Conservation (phyloP, 768 basidiomycete genomes). For the Mycena chlorophos region DNA sequence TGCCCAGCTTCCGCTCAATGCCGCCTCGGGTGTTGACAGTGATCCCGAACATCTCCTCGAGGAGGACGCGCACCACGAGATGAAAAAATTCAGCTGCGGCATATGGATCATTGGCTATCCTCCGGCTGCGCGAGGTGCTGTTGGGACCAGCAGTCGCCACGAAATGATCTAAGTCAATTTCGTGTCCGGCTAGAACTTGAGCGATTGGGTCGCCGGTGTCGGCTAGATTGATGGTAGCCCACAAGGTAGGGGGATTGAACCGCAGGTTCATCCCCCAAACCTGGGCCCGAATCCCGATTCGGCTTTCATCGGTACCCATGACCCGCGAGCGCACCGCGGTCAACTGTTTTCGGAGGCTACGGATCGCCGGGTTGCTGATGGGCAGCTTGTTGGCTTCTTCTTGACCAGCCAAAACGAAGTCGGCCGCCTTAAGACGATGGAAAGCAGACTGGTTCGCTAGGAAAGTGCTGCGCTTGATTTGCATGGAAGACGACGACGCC, state of each 20-base stretch:
- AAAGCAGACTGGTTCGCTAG: background rate
- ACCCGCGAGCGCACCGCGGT: constrained; percentile 26
- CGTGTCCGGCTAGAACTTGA: constrained; percentile 42
- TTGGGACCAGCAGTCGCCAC: constrained; percentile 25
- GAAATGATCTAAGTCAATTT: constrained; percentile 46
- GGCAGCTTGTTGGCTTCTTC: constrained; percentile 31
- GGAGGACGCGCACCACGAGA: constrained; percentile 31
- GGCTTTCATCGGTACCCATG: constrained; percentile 35
- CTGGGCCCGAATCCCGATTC: constrained; percentile 27
- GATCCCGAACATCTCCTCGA: constrained; percentile 37
- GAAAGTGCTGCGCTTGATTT: background rate
- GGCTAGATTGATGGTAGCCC: constrained; percentile 45
- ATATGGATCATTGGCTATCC: constrained; percentile 40
- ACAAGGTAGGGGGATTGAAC: constrained; percentile 35
- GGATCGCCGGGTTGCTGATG: constrained; percentile 30
- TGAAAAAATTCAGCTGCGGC: constrained; percentile 48
- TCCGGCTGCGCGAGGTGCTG: constrained; percentile 16
- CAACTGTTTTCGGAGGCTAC: constrained; percentile 27
- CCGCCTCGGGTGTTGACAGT: constrained; percentile 6
- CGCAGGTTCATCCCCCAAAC: constrained; percentile 38
- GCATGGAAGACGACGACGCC: background rate
- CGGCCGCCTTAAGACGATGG: background rate
- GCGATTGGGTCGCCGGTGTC: constrained; percentile 46
- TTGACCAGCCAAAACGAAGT: background rate
- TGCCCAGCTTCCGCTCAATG: constrained; percentile 27